Evolutionary conservation across 441 rosid species (phyloP), one percentile per base, ranked within the genome.

Genomic region (Melastoma candidum): DNA sequence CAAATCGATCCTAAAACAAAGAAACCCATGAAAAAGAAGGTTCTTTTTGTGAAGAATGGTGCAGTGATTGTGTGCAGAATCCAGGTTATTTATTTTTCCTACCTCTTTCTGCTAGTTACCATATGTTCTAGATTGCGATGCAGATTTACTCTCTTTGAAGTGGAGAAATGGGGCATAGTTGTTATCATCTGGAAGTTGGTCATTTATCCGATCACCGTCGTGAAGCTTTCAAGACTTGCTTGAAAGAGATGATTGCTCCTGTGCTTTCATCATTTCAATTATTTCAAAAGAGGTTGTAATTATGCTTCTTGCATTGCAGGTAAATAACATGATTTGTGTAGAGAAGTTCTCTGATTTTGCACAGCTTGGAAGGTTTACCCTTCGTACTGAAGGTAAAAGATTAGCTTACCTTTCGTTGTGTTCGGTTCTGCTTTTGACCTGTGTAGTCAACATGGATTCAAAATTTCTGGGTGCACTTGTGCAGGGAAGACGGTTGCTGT

Each of bases 351-450:
- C 84, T 4, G 96, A 93, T 65, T 86, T 93, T 60, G 70, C 99
- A 3, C 97, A 90, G 61, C 96, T 94, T 60, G 99, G 99, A 49
- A 83, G 99, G 70, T 94, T 94, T 69, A 89, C 96, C 54, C 90
- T 94, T 60, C 89, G 99, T n/a, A 85, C 92, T 36, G 97, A 92
- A 75, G 98, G 98, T 84, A 63, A 57, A 58, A n/a, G 11, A 10
- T 6, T 7, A 46, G 12, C 51, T 14, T 47, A 7, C 25, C 11
- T 26, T 14, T 1, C 6, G 10, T 48, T 13, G 7, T 4, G 2
- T 8, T 8, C 12, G 17, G 10, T 52, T 7, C 24, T 39, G 4
- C 17, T 32, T 39, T 43, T 56, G 12, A 46, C 56, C 9, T 63
- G 11, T 36, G 26, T 5, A 36, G 6, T 8, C 36, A 44, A 29